phyloP scores from a whole-genome alignment of 2,329 filamentous ascomycete species.

The Neurospora sp. region DNA sequence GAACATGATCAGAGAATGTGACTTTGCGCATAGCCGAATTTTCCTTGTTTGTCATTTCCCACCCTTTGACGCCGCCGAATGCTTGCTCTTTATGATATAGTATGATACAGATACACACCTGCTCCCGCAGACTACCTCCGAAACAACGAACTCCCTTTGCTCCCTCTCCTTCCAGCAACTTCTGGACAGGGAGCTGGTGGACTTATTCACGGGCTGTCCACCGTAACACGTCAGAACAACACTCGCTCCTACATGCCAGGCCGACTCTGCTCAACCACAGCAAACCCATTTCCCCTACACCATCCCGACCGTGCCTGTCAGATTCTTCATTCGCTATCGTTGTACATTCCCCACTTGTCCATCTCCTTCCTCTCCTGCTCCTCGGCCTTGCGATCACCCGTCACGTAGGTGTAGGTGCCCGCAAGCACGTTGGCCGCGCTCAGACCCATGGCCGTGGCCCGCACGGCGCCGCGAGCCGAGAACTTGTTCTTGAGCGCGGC shows the following conservation, averaged over 20 bases:
- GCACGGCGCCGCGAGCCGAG: constrained; percentile 38
- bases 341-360: constrained; percentile 39
- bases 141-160: not conserved
- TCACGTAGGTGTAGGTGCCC: constrained; percentile 42
- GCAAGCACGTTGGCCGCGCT: constrained; percentile 38
- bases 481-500: constrained; percentile 27
- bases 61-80: not conserved
- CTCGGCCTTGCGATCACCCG: constrained; percentile 40
- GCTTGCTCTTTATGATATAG: not conserved
- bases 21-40: not conserved
- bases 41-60: not conserved
- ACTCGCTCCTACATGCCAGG: not conserved
- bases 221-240: not conserved
- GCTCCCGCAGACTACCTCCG: not conserved
- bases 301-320: not conserved
- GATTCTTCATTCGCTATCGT: constrained; percentile 7
- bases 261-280: not conserved
- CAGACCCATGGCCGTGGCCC: constrained; percentile 40
- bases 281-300: not conserved
- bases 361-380: constrained; percentile 36
- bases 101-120: not conserved
- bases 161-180: not conserved
- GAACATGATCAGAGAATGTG: not conserved
- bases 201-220: not conserved
- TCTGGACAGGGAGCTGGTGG: not conserved